A percentile compares a stretch with the other conserved stretches of the same genome.
Conservation (phyloP, 1,284 basidiomycete genomes). For the Porogramme epimiltina region DNA sequence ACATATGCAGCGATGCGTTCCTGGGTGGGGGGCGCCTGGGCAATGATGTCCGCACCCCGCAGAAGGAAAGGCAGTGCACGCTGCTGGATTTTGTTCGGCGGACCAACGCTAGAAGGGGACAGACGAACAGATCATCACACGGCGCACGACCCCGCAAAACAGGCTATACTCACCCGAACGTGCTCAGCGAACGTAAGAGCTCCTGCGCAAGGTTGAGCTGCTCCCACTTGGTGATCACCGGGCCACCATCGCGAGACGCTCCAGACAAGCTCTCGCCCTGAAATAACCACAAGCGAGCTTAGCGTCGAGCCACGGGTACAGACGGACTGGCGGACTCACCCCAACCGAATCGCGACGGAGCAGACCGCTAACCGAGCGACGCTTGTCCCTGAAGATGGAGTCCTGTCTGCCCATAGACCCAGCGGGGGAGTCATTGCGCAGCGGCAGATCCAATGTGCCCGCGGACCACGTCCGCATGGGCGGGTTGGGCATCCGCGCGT, state of each 20-base stretch:
- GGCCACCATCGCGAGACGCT: constrained; percentile 71
- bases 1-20: constrained; percentile 98
- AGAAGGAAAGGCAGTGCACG: constrained; percentile 94
- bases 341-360: constrained; percentile 75
- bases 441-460: constrained; percentile 71
- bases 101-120: constrained; percentile 72
- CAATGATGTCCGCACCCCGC: constrained; percentile 93
- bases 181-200: constrained; percentile 84
- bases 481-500: constrained; percentile 61
- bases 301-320: too few species aligned
- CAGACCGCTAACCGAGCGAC: constrained; percentile 70
- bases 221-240: constrained; percentile 96
- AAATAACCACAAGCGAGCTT: too few species aligned
- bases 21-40: constrained; percentile 97
- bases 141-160: constrained; percentile 8
- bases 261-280: constrained; percentile 54
- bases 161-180: constrained; percentile 78
- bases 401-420: constrained; percentile 33
- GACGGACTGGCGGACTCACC: constrained; percentile 51
- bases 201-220: constrained; percentile 87
- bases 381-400: constrained; percentile 57
- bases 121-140: constrained; percentile 6
- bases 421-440: constrained; percentile 45
- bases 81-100: constrained; percentile 98
- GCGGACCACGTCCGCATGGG: constrained; percentile 83